A percentile compares a stretch with the other conserved stretches of the same genome.
Conservation (phyloP, 176 grass and related monocot species). For the Zoysia pacifica region DNA sequence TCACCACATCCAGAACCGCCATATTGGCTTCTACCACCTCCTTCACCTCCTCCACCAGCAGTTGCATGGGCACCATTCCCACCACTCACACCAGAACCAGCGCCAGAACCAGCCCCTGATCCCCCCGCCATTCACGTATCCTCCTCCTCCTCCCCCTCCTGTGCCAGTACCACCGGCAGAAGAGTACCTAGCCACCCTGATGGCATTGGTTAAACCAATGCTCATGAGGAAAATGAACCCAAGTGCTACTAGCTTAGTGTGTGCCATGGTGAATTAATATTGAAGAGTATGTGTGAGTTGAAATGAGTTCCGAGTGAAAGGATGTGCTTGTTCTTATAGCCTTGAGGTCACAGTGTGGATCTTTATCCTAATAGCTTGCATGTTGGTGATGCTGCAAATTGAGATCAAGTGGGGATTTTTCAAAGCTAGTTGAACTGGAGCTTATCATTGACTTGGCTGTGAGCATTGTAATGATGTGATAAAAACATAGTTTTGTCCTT, state of each 20-base stretch:
- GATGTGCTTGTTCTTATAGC: constrained; percentile 29
- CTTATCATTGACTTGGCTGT: constrained; percentile 5
- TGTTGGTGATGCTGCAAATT: neutral
- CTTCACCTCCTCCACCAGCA: constrained; percentile 9
- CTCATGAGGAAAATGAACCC: constrained; percentile 44
- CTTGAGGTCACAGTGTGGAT: neutral
- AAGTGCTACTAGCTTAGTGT: constrained; percentile 36
- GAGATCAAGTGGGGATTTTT: constrained; percentile 1
- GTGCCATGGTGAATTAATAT: constrained; percentile 16
- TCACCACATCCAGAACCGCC: neutral
- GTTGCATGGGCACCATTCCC: neutral
- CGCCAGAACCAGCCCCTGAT: neutral
- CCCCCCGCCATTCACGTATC: constrained; percentile 1
- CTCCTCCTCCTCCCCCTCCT: constrained; percentile 10
- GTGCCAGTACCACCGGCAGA: constrained; percentile 20
- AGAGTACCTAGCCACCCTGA: constrained; percentile 39
- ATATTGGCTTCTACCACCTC: neutral
- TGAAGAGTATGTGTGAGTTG: neutral
- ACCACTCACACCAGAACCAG: neutral
- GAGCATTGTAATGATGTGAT: neutral
- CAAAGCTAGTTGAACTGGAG: neutral
- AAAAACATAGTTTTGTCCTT: neutral
- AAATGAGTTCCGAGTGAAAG: neutral
- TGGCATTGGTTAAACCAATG: constrained; percentile 32
- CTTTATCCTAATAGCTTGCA: neutral